Base-by-base conservation (phyloP, 495 filamentous ascomycete species). In the Hyaloscypha bicolor region DNA sequence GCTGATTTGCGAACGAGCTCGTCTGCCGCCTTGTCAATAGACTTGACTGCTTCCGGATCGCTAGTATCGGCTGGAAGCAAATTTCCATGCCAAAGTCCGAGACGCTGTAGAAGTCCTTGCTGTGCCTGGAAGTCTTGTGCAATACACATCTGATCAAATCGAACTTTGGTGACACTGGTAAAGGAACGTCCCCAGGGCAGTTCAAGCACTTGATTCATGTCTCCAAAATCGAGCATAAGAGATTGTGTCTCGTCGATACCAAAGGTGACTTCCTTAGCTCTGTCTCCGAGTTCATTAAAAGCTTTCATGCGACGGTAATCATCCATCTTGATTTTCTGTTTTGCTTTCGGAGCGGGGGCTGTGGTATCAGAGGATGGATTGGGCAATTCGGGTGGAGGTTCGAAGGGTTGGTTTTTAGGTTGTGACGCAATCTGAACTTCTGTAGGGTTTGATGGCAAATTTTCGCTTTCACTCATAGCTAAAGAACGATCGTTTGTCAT, bases 111-210 rank as follows among this genome's bases (percentile, higher is more conserved):
- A 25, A 42, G 19, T 6, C 48, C 39, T 32, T 39, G 39, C 9
- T 56, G 61, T 30, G 64, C 33, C 21, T 55, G 19, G 19, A 74
- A 68, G 55, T 74, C 72, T 64, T 69, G 67, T 9, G 62, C 63
- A n/a, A 72, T 60, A 32, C 72, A 74, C 9, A 66, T 55, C n/a
- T 67, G 22, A 21, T 60, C 55, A 55, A 74, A 71, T 9, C 19
- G 29, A 9, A 74, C 33, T 5, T 60, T 64, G 0, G 55, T 11
- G 4, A 65, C 21, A 22, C 12, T 55, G 2, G 16, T 25, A 35
- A 71, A 67, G 48, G 42, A 12, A 9, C 55, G 19, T 6, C 25
- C 61, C 67, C 69, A 74, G n/a, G 56, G 48, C 16, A 60, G 35
- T 21, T 67, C 9, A 5, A 39, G 3, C 2, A n/a, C 56, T 16